phyloP scores from a whole-genome alignment of 257 asterid species.

The Verbena officinalis region DNA sequence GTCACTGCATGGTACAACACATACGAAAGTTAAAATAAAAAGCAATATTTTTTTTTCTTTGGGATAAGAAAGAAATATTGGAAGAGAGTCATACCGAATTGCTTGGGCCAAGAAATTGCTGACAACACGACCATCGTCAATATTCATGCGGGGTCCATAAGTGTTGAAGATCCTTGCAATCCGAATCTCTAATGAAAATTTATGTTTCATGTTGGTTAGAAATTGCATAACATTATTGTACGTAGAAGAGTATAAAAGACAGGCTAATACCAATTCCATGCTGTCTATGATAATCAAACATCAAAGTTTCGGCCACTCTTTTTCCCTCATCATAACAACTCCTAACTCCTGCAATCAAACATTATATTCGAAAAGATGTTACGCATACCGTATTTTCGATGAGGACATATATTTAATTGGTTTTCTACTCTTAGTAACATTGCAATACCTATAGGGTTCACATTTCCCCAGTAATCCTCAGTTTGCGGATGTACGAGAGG shows the following conservation, averaged over 20 bases:
- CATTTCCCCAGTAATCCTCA: conserved; percentile 99
- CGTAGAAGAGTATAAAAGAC: neutral
- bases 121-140: conserved; percentile 98
- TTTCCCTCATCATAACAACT: conserved; percentile 97
- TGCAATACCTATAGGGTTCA: conserved; percentile 87
- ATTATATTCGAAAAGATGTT: neutral
- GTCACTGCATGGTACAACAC: conserved; percentile 50
- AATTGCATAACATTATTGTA: neutral
- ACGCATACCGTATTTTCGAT: neutral
- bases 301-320: conserved; percentile 94
- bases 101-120: conserved; percentile 99
- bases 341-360: conserved; percentile 74
- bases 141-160: conserved; percentile 97
- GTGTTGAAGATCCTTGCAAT: conserved; percentile 97
- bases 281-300: conserved; percentile 97
- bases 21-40: conserved; percentile 12
- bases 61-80: neutral
- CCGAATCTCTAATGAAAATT: conserved; percentile 61
- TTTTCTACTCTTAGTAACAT: neutral
- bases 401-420: neutral
- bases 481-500: conserved; percentile 95
- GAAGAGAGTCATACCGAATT: conserved; percentile 59
- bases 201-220: conserved; percentile 23
- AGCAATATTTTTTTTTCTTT: neutral
- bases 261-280: conserved; percentile 77